A percentile compares a stretch with the other conserved stretches of the same genome.
These are phyloP conservation scores for Kurtzmaniella quercitrusa DNA, from an alignment of 1,139 yeast genomes.

Conservation along the genomic window DNA sequence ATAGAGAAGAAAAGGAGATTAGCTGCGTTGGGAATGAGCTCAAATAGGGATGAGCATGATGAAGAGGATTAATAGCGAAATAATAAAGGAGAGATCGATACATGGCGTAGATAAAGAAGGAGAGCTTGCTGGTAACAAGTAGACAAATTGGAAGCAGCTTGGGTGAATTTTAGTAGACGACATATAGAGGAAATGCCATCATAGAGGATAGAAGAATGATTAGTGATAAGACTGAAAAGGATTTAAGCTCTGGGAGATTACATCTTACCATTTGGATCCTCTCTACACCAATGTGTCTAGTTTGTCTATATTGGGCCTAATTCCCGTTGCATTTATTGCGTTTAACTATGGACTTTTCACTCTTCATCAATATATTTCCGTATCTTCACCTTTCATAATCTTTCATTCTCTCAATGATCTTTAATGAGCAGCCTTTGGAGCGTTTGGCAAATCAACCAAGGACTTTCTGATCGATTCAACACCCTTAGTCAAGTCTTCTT, in stretches of 20 bases:
- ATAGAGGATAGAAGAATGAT: too few relatives aligned
- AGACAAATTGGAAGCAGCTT: too few relatives aligned
- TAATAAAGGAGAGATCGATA: too few relatives aligned
- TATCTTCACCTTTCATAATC: not conserved
- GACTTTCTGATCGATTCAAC: conserved; percentile 66
- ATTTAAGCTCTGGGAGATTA: too few relatives aligned
- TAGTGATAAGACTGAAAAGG: too few relatives aligned
- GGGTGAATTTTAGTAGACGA: too few relatives aligned
- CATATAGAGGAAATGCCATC: too few relatives aligned
- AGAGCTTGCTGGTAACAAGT: not conserved
- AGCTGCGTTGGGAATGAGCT: conserved; percentile 68
- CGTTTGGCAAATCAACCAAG: conserved; percentile 56
- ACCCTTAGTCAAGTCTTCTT: conserved; percentile 81
- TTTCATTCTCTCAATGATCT: not conserved
- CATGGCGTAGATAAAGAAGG: too few relatives aligned
- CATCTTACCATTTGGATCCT: too few relatives aligned
- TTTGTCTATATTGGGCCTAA: not conserved
- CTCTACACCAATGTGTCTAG: too few relatives aligned
- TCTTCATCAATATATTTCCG: not conserved
- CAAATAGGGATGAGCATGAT: conserved; percentile 49
- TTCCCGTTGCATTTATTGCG: not conserved
- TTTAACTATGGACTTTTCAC: not conserved
- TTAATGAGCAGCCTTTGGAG: conserved; percentile 41
- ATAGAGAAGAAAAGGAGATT: conserved; percentile 73
- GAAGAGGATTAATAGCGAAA: conserved; percentile 40